These are phyloP conservation scores for Silene latifolia DNA, from an alignment of 148 eudicot species.

Conservation along the genomic window DNA sequence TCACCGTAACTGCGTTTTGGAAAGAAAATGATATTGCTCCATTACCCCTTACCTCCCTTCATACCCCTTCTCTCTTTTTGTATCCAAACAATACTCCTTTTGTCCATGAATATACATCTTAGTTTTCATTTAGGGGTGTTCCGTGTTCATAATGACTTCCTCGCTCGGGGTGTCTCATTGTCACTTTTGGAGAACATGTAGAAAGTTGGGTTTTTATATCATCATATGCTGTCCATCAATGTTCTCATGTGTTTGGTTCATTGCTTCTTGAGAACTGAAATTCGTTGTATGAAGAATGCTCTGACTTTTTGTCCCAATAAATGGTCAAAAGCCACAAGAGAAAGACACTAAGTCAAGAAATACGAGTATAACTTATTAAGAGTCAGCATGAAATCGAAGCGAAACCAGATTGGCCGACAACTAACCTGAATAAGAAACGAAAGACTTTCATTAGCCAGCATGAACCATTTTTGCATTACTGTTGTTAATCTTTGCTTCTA, in stretches of 20 bases:
- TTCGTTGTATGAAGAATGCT: not conserved
- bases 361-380: not conserved
- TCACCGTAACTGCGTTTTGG: not conserved
- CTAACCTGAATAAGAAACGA: not conserved
- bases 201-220: not conserved
- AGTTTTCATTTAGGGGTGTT: too few species aligned
- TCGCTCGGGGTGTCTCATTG: not conserved
- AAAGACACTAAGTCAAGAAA: too few species aligned
- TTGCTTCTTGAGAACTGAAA: not conserved
- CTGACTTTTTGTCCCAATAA: too few species aligned
- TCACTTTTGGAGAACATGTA: not conserved
- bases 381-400: not conserved
- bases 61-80: too few species aligned
- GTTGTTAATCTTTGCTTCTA: not conserved
- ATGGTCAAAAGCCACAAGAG: too few species aligned
- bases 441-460: conserved; percentile 1
- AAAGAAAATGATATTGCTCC: too few species aligned
- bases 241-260: not conserved
- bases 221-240: not conserved
- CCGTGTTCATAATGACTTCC: too few species aligned
- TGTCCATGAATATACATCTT: too few species aligned
- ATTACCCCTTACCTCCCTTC: too few species aligned
- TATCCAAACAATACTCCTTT: too few species aligned
- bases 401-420: not conserved
- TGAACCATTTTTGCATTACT: not conserved